phyloP scores from a whole-genome alignment of 2,329 filamentous ascomycete genomes.

The Arachnopeziza araneosa region DNA sequence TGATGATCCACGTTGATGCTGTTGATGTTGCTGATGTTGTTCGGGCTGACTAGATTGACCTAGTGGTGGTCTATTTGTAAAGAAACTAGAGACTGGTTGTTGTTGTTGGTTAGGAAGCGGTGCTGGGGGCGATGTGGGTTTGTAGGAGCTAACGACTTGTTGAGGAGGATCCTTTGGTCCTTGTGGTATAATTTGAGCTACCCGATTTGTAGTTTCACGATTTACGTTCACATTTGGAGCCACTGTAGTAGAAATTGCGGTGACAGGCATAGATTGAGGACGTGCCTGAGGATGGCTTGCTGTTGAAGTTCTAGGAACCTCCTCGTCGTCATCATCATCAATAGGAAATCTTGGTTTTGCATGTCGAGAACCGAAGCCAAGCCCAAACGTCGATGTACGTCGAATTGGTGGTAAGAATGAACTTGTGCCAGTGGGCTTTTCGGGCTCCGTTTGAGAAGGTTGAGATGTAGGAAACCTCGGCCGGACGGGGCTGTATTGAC shows the following conservation, averaged over 20 bases:
- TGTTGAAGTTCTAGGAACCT: not conserved
- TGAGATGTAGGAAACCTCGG: not conserved
- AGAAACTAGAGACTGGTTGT: not conserved
- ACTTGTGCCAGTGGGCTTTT: conserved; percentile 8
- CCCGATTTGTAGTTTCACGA: not conserved
- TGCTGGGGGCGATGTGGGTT: not conserved
- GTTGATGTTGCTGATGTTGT: not conserved
- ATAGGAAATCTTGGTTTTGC: conserved; percentile 25
- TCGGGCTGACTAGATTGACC: not conserved
- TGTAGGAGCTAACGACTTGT: not conserved
- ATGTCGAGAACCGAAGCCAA: conserved; percentile 31
- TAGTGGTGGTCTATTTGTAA: not conserved
- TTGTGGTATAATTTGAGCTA: not conserved
- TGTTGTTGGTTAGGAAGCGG: not conserved
- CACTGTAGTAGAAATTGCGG: not conserved
- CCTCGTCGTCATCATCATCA: conserved; percentile 23
- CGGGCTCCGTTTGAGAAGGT: not conserved
- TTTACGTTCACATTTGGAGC: not conserved
- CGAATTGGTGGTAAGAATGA: conserved; percentile 54
- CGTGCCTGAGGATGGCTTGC: too few relatives aligned
- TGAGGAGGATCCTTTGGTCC: not conserved
- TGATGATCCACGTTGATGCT: not conserved
- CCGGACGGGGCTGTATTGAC: not conserved
- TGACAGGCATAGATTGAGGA: not conserved
- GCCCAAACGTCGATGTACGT: conserved; percentile 50